These are phyloP conservation scores for Prorocentrum cordatum DNA, from an alignment of 169 alveolate species.

Conservation along the genomic window DNA sequence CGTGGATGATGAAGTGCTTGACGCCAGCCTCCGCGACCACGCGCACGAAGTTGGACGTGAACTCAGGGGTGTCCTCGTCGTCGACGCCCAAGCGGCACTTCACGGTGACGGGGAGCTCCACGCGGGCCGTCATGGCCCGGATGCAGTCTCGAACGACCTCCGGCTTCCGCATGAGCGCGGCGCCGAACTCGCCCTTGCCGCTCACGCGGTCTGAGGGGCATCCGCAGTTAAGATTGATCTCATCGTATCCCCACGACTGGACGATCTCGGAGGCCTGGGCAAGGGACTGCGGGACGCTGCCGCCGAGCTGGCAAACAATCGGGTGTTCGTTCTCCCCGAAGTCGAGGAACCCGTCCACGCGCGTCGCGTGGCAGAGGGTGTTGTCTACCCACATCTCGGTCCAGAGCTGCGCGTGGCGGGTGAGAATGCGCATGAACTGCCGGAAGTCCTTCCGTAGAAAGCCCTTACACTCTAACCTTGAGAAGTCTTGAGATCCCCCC, in stretches of 20 bases:
- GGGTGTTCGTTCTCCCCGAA: constrained; percentile 3
- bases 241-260: constrained; percentile 80
- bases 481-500: too few species aligned
- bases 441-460: constrained; percentile 68
- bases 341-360: background rate
- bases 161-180: constrained; percentile 90
- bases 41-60: constrained; percentile 11
- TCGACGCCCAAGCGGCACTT: constrained; percentile 94
- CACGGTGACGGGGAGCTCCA: constrained; percentile 84
- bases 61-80: constrained; percentile 72
- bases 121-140: constrained; percentile 21
- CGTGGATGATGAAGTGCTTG: constrained; percentile 86
- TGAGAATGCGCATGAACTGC: constrained; percentile 38
- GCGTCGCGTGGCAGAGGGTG: constrained; percentile 22
- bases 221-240: constrained; percentile 90
- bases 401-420: constrained; percentile 31
- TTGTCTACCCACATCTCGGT: constrained; percentile 57
- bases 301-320: constrained; percentile 44
- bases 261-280: constrained; percentile 36
- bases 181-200: constrained; percentile 88
- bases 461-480: too few species aligned
- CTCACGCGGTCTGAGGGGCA: constrained; percentile 90
- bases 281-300: constrained; percentile 22
- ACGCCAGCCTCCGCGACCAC: constrained; percentile 39
- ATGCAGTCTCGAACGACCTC: constrained; percentile 81